Percentiles rank a stretch among this genome's conserved stretches.
phyloP scores from a whole-genome alignment of 257 asterid genomes.

The Striga asiatica region DNA sequence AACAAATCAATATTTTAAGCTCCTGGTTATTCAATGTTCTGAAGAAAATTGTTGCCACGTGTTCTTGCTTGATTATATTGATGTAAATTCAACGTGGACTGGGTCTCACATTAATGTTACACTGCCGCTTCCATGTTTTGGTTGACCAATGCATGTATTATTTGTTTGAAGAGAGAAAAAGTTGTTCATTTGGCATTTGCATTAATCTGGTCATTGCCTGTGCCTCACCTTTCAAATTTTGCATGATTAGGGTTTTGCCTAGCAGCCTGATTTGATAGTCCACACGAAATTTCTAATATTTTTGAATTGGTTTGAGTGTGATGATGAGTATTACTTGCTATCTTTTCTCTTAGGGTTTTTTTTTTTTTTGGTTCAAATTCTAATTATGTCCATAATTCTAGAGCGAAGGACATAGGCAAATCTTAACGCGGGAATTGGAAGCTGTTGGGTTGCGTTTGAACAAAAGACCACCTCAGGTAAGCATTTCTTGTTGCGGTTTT shows the following conservation, averaged over 20 bases:
- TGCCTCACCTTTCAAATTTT: not conserved
- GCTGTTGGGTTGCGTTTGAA: conserved; percentile 96
- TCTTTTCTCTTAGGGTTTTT: not conserved
- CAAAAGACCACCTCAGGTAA: conserved; percentile 91
- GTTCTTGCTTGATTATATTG: conserved; percentile 1
- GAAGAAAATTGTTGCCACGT: not conserved
- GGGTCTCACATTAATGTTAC: not conserved
- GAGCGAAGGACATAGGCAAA: conserved; percentile 99
- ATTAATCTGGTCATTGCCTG: not conserved
- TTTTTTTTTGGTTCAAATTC: not conserved
- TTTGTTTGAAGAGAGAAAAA: not conserved
- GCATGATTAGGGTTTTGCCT: not conserved
- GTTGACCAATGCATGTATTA: not conserved
- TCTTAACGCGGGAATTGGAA: conserved; percentile 92
- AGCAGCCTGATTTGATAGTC: not conserved
- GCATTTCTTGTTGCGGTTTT: conserved; percentile 10
- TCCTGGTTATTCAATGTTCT: not conserved
- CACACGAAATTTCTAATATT: not conserved
- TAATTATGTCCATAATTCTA: conserved; percentile 26
- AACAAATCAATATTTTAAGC: not conserved
- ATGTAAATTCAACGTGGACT: not conserved
- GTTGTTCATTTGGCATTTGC: not conserved
- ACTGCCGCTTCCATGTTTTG: not conserved
- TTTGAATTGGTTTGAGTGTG: too few relatives aligned
- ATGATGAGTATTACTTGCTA: not conserved